phyloP scores from a whole-genome alignment of 169 alveolate genomes.

The Plasmodium yoelii region DNA sequence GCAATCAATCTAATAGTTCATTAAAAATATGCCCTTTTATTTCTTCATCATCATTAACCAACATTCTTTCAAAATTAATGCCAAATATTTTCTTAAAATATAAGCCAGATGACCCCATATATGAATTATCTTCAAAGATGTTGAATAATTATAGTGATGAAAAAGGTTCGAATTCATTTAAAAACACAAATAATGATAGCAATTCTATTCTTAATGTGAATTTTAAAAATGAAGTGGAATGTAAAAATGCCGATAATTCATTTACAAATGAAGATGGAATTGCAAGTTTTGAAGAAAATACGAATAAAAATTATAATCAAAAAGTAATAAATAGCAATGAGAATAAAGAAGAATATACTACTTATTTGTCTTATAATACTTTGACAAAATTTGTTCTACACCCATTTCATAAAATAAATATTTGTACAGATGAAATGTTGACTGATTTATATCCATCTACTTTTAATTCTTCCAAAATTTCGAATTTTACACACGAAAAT shows the following conservation, averaged over 20 bases:
- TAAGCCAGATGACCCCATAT: slow-evolving; percentile 49
- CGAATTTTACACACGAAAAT: slow-evolving; percentile 45
- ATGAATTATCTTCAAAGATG: slow-evolving; percentile 13
- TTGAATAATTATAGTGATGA: slow-evolving; percentile 6
- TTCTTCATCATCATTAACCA: slow-evolving; percentile 64
- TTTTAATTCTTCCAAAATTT: slow-evolving; percentile 52
- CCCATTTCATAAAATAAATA: slow-evolving; percentile 62
- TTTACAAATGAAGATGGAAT: background rate
- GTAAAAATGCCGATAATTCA: background rate
- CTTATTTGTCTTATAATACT: slow-evolving; percentile 34
- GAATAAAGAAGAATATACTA: slow-evolving; percentile 10
- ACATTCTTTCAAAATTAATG: slow-evolving; percentile 58
- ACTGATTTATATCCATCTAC: slow-evolving; percentile 54
- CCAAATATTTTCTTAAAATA: slow-evolving; percentile 71
- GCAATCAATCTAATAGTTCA: slow-evolving; percentile 50
- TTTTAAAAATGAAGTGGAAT: slow-evolving; percentile 6
- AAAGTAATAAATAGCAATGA: background rate
- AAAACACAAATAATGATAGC: too few relatives aligned
- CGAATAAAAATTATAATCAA: background rate
- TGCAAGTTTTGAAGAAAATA: background rate
- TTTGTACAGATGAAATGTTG: slow-evolving; percentile 29
- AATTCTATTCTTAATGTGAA: background rate
- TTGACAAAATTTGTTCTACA: slow-evolving; percentile 56
- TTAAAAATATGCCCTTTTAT: slow-evolving; percentile 69
- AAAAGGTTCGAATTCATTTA: background rate